phyloP scores from a whole-genome alignment of 2,329 filamentous ascomycete genomes.

The Aspergillus sp. region DNA sequence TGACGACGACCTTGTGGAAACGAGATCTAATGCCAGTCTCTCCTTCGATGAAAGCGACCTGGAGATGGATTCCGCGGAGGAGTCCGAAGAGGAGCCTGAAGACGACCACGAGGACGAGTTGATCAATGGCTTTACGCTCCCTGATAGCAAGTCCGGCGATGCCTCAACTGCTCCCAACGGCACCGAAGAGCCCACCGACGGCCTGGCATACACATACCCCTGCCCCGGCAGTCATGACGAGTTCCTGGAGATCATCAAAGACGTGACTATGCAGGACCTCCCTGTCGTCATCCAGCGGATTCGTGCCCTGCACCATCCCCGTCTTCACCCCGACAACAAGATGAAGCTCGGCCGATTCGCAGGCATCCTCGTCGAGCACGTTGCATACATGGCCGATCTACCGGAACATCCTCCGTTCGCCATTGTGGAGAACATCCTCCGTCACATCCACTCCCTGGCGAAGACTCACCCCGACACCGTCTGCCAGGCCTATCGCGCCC shows the following conservation, averaged over 20 bases:
- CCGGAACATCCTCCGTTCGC: slow-evolving; percentile 59
- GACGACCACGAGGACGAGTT: slow-evolving; percentile 68
- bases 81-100: slow-evolving; percentile 57
- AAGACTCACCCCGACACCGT: slow-evolving; percentile 82
- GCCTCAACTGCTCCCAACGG: slow-evolving; percentile 41
- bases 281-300: slow-evolving; percentile 85
- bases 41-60: slow-evolving; percentile 52
- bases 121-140: slow-evolving; percentile 64
- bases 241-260: slow-evolving; percentile 65
- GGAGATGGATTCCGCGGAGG: slow-evolving; percentile 59
- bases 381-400: slow-evolving; percentile 59
- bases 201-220: slow-evolving; percentile 78
- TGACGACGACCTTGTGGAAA: slow-evolving; percentile 85
- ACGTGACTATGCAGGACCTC: slow-evolving; percentile 65
- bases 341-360: slow-evolving; percentile 66
- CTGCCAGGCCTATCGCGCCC: slow-evolving; percentile 73
- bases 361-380: slow-evolving; percentile 54
- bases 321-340: slow-evolving; percentile 83
- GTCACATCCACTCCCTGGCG: slow-evolving; percentile 89
- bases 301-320: slow-evolving; percentile 87
- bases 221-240: slow-evolving; percentile 80
- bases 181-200: slow-evolving; percentile 46
- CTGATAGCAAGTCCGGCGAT: slow-evolving; percentile 24
- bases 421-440: slow-evolving; percentile 75
- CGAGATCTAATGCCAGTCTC: slow-evolving; percentile 61